These are phyloP conservation scores for Tulasnella calospora DNA, from an alignment of 768 basidiomycete genomes.

Conservation along the genomic window DNA sequence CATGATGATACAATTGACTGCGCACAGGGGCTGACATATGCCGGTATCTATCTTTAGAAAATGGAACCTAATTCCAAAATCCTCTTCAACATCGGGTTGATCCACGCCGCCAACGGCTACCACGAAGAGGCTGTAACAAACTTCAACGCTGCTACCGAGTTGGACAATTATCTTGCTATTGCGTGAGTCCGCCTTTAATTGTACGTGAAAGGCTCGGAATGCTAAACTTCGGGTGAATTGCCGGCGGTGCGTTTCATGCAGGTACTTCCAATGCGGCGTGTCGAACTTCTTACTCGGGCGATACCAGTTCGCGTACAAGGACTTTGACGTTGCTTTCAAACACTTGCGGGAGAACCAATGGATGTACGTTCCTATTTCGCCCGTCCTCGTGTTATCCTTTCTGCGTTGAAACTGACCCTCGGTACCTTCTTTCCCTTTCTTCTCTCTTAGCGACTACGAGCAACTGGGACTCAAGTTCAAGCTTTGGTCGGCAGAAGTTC, in stretches of 20 bases:
- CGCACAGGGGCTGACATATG: background rate
- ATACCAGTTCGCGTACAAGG: constrained; percentile 67
- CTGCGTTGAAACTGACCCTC: constrained; percentile 9
- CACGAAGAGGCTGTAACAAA: constrained; percentile 74
- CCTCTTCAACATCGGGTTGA: constrained; percentile 86
- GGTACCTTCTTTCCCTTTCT: constrained; percentile 6
- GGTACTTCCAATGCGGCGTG: constrained; percentile 86
- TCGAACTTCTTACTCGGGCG: constrained; percentile 79
- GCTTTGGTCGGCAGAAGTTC: constrained; percentile 79
- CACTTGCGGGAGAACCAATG: constrained; percentile 78
- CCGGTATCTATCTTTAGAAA: constrained; percentile 38
- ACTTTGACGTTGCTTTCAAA: constrained; percentile 78
- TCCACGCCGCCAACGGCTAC: constrained; percentile 86
- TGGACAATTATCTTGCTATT: constrained; percentile 84
- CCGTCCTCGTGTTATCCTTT: constrained; percentile 14
- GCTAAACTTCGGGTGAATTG: background rate
- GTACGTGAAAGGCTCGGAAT: background rate
- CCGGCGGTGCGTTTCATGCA: constrained; percentile 32
- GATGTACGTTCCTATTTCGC: constrained; percentile 50
- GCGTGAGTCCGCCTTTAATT: constrained; percentile 50
- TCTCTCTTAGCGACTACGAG: constrained; percentile 71
- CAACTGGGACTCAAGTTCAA: constrained; percentile 89
- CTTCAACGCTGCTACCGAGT: constrained; percentile 67
- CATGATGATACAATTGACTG: background rate
- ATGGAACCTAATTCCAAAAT: constrained; percentile 89